Evolutionary conservation across 805 yeast species (phyloP), one percentile per base, ranked within the genome.

Genomic region (Candida easanensis): DNA sequence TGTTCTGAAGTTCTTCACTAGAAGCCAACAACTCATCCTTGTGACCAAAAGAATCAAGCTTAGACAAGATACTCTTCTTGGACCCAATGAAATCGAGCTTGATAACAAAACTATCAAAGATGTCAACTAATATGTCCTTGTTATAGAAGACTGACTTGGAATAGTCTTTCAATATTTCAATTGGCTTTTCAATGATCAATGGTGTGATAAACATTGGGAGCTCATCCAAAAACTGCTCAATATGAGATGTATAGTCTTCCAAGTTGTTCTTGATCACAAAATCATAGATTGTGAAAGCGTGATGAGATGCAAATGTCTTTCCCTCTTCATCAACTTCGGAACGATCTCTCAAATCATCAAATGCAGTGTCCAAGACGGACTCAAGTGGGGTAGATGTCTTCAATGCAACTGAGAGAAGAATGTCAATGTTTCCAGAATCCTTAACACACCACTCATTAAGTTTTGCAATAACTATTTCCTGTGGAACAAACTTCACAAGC

Each of bases 151-250:
- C 39, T 13, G 64, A 57, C 16, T 61, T 54, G 15, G 73, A 48
- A 39, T 65, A 70, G 6, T 52, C 41, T 2, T 57, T 48, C 33
- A 76, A 42, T 4, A 72, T 46, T 1, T 49, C 39, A 13, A 73
- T 49, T 2, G 71, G 68, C 9, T 41, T 36, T 4, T 63, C 68
- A 37, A 63, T 52, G 15, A 60, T 58, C 0, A 45, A 36, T 5
- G 61, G 52, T 0, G 66, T 60, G 5, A 72, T 45, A 47, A 58
- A 57, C 2, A 56, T 51, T 4, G 73, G 68, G 6, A 76, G 15
- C 14, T 62, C 62, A 16, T 52, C 51, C 15, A 74, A 47, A 33
- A 73, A 62, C 3, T 56, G 53, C 0, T 56, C 50, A 1, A 79
- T 55, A n/a, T 58, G 56, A 0, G 58, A 46, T 3, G 44, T 20